These are phyloP conservation scores for Globisporangium okanoganense DNA, from an alignment of 352 stramenopile genomes.

Conservation along the genomic window DNA sequence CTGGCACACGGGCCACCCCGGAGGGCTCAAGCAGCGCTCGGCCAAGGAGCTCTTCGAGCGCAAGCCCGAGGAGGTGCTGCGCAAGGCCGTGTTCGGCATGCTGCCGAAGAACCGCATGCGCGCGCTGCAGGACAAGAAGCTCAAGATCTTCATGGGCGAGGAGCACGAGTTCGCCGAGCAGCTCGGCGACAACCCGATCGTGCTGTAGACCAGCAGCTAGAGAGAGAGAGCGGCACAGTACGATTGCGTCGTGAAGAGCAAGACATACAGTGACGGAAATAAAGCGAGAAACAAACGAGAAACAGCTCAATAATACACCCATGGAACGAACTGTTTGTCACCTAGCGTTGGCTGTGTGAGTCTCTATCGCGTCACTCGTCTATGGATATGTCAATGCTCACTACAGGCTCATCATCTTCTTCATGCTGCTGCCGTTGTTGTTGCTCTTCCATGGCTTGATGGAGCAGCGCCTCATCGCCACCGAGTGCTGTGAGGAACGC, in stretches of 20 bases:
- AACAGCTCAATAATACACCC: constrained; percentile 8
- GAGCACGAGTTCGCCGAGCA: constrained; percentile 91
- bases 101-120: constrained; percentile 97
- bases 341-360: not conserved
- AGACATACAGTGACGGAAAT: not conserved
- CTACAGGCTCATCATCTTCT: not conserved
- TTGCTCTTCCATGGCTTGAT: not conserved
- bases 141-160: constrained; percentile 95
- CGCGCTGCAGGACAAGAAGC: constrained; percentile 92
- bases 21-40: constrained; percentile 94
- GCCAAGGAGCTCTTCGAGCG: constrained; percentile 93
- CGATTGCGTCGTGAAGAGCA: not conserved
- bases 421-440: not conserved
- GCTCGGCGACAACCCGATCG: constrained; percentile 82
- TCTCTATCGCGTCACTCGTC: not conserved
- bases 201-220: constrained; percentile 42
- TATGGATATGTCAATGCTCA: not conserved
- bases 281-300: not conserved
- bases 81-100: constrained; percentile 97
- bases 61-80: constrained; percentile 95
- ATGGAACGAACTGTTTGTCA: constrained; percentile 7
- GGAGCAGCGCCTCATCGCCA: constrained; percentile 23
- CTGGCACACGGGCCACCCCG: constrained; percentile 98
- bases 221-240: not conserved
- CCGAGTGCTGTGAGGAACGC: constrained; percentile 32